phyloP scores from a whole-genome alignment of 2,329 filamentous ascomycete genomes.

The Cercospora sojina region DNA sequence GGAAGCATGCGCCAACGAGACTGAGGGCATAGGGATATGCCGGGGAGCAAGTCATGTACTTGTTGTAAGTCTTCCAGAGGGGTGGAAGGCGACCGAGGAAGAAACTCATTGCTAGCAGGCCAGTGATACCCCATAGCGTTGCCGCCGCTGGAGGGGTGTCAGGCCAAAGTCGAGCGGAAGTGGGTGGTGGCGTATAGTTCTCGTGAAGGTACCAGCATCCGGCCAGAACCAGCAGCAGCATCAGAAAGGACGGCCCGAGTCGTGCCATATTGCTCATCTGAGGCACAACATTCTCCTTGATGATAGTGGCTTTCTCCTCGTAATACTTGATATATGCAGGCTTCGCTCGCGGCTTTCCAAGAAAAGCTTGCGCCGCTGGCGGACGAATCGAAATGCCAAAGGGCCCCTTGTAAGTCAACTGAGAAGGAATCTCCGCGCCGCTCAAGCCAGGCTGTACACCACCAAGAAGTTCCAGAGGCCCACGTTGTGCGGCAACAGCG shows the following conservation, averaged over 20 bases:
- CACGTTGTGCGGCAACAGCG: conserved; percentile 28
- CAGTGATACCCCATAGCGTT: conserved; percentile 63
- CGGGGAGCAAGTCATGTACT: conserved; percentile 64
- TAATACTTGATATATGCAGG: conserved; percentile 41
- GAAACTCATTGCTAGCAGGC: conserved; percentile 59
- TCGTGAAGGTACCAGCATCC: conserved; percentile 48
- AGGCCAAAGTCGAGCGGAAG: conserved; percentile 56
- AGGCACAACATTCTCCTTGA: conserved; percentile 37
- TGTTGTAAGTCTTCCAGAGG: conserved; percentile 65
- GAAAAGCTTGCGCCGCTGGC: conserved; percentile 30
- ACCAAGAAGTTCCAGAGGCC: conserved; percentile 35
- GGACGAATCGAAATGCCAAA: conserved; percentile 28
- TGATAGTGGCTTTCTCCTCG: conserved; percentile 38
- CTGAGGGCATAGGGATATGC: conserved; percentile 63
- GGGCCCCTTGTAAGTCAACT: conserved; percentile 14
- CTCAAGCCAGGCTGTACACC: conserved; percentile 32
- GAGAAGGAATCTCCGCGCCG: conserved; percentile 1
- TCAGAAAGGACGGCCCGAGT: conserved; percentile 47
- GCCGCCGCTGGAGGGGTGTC: conserved; percentile 62
- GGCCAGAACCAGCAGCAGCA: conserved; percentile 40
- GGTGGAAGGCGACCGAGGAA: conserved; percentile 63
- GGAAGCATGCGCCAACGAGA: conserved; percentile 66
- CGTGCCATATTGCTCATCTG: conserved; percentile 40
- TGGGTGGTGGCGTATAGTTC: conserved; percentile 52
- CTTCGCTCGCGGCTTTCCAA: conserved; percentile 32